phyloP scores from a whole-genome alignment of 495 filamentous ascomycete genomes.

The Sordaria brevicollis region DNA sequence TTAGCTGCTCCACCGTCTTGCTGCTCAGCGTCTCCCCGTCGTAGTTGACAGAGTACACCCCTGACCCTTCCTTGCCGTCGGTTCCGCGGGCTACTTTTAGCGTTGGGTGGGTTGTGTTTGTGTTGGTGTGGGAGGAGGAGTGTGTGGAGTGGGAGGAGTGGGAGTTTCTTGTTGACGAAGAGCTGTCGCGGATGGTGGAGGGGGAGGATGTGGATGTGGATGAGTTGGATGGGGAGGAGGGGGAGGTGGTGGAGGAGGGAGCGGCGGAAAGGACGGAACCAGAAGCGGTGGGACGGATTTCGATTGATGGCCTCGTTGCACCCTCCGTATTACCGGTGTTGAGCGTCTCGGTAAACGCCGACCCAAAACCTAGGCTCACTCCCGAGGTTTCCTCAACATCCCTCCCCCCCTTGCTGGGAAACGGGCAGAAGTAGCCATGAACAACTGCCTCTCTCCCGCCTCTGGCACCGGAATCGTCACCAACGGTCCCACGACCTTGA shows the following conservation, averaged over 20 bases:
- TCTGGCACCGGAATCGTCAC: conserved; percentile 22
- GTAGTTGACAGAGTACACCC: conserved; percentile 41
- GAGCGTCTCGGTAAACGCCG: too few species aligned
- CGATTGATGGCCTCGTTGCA: not conserved
- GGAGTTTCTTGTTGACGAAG: not conserved
- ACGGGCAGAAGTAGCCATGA: conserved; percentile 38
- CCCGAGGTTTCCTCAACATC: conserved; percentile 6
- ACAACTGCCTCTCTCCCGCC: conserved; percentile 46
- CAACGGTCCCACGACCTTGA: conserved; percentile 8
- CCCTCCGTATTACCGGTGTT: too few species aligned
- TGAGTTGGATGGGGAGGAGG: too few species aligned
- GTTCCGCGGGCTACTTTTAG: conserved; percentile 25
- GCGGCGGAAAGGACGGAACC: not conserved
- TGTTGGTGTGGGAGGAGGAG: not conserved
- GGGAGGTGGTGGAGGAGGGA: too few species aligned
- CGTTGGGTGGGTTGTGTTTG: too few species aligned
- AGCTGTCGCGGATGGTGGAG: too few species aligned
- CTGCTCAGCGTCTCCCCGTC: conserved; percentile 27
- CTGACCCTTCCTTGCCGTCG: conserved; percentile 37
- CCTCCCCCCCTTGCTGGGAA: conserved; percentile 27
- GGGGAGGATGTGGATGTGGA: too few species aligned
- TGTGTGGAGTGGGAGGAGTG: not conserved
- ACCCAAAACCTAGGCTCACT: conserved; percentile 18
- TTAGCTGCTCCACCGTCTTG: conserved; percentile 28
- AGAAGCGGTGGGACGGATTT: not conserved